Evolutionary conservation across 139 green algal species (phyloP).

Genomic region (Picochlorum sp.): DNA sequence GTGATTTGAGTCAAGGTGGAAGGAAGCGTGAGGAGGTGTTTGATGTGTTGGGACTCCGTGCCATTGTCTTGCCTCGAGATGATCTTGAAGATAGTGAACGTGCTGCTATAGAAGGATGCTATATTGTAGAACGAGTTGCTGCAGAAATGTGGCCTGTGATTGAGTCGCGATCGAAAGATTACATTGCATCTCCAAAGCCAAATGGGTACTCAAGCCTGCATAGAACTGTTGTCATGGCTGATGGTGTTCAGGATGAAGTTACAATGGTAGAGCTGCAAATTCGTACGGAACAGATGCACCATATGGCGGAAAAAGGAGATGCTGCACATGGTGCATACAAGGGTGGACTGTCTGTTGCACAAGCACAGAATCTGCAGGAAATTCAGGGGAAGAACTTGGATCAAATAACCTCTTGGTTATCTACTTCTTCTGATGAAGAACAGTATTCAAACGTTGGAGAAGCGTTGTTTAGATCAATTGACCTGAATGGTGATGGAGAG

Average conservation of each 20-base stretch:
- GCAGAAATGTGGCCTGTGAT: slow-evolving; percentile 54
- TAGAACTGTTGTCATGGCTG: slow-evolving; percentile 41
- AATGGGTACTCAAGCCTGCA: slow-evolving; percentile 91
- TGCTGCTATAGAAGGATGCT: slow-evolving; percentile 52
- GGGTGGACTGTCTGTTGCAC: slow-evolving; percentile 54
- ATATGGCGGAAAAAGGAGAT: slow-evolving; percentile 59
- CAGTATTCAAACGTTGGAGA: slow-evolving; percentile 12
- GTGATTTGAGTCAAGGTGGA: slow-evolving; percentile 50
- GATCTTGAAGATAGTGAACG: slow-evolving; percentile 19
- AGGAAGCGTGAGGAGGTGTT: slow-evolving; percentile 59
- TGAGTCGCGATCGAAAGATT: slow-evolving; percentile 75
- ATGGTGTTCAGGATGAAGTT: not conserved
- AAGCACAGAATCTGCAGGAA: slow-evolving; percentile 39
- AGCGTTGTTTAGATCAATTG: slow-evolving; percentile 43
- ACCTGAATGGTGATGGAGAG: slow-evolving; percentile 46
- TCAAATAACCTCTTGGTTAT: slow-evolving; percentile 11
- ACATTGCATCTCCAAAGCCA: slow-evolving; percentile 62
- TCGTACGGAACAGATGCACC: slow-evolving; percentile 58
- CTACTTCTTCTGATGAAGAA: not conserved
- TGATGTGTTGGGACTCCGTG: slow-evolving; percentile 85
- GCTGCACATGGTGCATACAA: slow-evolving; percentile 86
- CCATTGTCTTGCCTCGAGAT: slow-evolving; percentile 56
- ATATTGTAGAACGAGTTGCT: slow-evolving; percentile 58
- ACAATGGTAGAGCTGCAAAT: slow-evolving; percentile 1
- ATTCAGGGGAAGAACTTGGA: slow-evolving; percentile 24